Percentiles rank a stretch among this genome's conserved stretches.
Conservation (phyloP, 352 stramenopile species). For the Halophytophthora polymorphica region DNA sequence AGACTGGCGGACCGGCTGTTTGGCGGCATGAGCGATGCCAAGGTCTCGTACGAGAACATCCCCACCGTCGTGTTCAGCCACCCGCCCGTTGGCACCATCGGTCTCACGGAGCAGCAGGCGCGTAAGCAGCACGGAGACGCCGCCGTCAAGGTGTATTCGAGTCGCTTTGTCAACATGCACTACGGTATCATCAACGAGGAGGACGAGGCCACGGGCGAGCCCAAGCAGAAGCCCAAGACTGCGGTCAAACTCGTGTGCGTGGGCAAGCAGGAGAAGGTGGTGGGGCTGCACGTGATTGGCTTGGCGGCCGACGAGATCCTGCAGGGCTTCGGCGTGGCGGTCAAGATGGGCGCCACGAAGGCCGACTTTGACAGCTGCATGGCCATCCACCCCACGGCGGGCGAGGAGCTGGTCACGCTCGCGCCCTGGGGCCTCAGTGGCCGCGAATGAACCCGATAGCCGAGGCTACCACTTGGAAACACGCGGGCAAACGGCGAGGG, state of each 20-base stretch:
- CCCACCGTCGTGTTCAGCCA: constrained; percentile 96
- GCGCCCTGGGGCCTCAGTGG: constrained; percentile 73
- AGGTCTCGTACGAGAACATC: constrained; percentile 89
- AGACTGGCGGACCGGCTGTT: constrained; percentile 87
- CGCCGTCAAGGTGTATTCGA: constrained; percentile 92
- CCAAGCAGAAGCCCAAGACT: constrained; percentile 89
- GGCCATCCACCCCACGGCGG: constrained; percentile 95
- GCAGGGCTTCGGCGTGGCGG: constrained; percentile 97
- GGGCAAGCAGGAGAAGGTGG: constrained; percentile 89
- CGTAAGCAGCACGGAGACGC: constrained; percentile 85
- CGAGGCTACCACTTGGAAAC: too few relatives aligned
- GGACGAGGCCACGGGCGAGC: constrained; percentile 21
- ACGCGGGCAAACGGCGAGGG: too few relatives aligned
- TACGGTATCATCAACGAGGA: constrained; percentile 89
- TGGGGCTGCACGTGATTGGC: constrained; percentile 97
- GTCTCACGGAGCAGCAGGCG: constrained; percentile 90
- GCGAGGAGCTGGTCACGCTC: constrained; percentile 97
- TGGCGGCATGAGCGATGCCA: constrained; percentile 51
- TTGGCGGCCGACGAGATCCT: constrained; percentile 97
- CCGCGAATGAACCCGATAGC: constrained; percentile 9
- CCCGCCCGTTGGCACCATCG: constrained; percentile 93
- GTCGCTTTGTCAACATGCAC: constrained; percentile 94
- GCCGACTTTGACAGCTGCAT: constrained; percentile 95
- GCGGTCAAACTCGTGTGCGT: constrained; percentile 94
- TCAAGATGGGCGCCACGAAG: constrained; percentile 98